These are phyloP conservation scores for Citrus sp. DNA, from an alignment of 345 rosid species.

Conservation along the genomic window DNA sequence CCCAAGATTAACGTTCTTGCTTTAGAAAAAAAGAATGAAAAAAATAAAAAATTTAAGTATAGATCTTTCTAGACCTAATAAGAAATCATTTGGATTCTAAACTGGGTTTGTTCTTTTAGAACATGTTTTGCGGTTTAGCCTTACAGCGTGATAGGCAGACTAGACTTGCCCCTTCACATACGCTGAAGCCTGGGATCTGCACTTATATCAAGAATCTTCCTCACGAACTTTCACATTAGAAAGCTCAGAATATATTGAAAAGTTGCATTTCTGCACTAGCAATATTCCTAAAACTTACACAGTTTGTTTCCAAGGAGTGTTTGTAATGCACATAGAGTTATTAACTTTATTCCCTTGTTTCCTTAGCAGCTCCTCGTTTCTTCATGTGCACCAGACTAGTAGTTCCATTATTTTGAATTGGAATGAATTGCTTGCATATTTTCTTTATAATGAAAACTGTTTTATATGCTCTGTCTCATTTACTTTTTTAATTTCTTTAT, in stretches of 20 bases:
- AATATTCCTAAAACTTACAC: neutral
- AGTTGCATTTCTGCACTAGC: neutral
- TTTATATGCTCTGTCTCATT: neutral
- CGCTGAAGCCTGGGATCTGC: neutral
- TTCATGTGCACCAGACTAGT: neutral
- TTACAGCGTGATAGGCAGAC: neutral
- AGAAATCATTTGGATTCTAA: neutral
- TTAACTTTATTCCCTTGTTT: neutral
- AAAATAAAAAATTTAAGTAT: too few relatives aligned
- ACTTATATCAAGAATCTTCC: neutral
- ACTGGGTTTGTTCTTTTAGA: neutral
- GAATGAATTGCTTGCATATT: neutral
- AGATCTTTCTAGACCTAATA: neutral
- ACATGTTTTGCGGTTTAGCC: neutral
- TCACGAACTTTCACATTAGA: neutral
- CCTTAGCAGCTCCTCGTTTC: neutral
- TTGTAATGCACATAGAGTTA: neutral
- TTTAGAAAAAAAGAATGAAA: too few relatives aligned
- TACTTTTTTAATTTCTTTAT: slow-evolving; percentile 2
- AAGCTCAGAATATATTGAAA: neutral
- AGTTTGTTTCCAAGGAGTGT: neutral
- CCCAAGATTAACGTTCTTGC: neutral
- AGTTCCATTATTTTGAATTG: neutral
- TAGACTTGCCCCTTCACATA: neutral
- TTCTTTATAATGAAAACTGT: neutral